Percentiles rank a stretch among this genome's conserved stretches.
phyloP scores from a whole-genome alignment of 2,329 filamentous ascomycete species.

The Cercospora canescens region DNA sequence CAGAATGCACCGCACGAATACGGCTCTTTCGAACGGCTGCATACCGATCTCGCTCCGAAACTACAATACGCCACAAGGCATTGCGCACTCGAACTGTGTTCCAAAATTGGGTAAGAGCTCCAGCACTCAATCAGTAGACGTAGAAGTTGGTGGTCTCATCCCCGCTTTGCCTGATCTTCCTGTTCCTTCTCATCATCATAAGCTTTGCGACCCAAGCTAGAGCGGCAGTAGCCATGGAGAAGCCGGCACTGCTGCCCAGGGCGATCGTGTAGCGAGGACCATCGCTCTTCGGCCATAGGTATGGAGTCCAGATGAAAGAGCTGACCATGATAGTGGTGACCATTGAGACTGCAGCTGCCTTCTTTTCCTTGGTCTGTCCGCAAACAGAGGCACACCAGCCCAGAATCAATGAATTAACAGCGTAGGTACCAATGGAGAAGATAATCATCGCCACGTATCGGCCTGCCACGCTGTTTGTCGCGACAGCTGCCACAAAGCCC shows the following conservation, averaged over 20 bases:
- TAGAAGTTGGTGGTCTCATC: neutral
- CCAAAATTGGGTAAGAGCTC: neutral
- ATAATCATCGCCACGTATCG: neutral
- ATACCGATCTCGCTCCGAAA: neutral
- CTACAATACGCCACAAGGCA: neutral
- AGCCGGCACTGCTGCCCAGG: conserved; percentile 1
- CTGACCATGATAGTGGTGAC: neutral
- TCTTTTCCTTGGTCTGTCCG: neutral
- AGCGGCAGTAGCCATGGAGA: conserved; percentile 2
- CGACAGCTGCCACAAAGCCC: neutral
- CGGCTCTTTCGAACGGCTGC: neutral
- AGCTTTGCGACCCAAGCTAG: neutral
- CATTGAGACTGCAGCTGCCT: neutral
- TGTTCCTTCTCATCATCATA: conserved; percentile 2
- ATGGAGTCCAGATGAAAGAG: conserved; percentile 2
- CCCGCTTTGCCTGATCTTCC: neutral
- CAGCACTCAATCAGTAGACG: neutral
- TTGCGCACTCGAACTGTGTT: neutral
- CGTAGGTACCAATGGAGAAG: conserved; percentile 1
- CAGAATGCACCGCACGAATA: neutral
- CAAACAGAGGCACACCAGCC: neutral
- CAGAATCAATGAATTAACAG: neutral
- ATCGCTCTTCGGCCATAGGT: conserved; percentile 3
- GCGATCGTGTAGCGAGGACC: neutral
- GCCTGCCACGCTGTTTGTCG: neutral